These are phyloP conservation scores for Plasmodium gonderi DNA, from an alignment of 169 alveolate genomes.

Conservation along the genomic window DNA sequence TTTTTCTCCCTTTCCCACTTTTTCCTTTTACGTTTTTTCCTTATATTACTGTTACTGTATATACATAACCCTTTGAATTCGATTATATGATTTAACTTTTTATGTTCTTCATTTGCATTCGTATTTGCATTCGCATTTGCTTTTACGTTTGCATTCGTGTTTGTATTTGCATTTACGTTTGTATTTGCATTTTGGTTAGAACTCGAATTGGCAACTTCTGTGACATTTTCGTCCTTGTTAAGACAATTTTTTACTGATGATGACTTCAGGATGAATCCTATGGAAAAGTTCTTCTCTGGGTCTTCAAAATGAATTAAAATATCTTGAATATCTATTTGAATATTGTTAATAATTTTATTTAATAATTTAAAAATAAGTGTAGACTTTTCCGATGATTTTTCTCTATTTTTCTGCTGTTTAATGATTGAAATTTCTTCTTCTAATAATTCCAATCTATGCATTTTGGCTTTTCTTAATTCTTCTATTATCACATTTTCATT, in stretches of 20 bases:
- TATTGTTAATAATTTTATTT: constrained; percentile 85
- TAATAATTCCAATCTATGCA: constrained; percentile 75
- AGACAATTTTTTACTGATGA: constrained; percentile 77
- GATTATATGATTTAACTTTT: constrained; percentile 66
- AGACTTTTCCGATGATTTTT: constrained; percentile 75
- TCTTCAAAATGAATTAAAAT: constrained; percentile 87
- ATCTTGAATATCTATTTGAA: constrained; percentile 86
- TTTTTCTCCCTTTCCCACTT: constrained; percentile 4
- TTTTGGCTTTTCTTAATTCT: constrained; percentile 80
- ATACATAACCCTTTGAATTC: constrained; percentile 74
- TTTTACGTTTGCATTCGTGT: constrained; percentile 14
- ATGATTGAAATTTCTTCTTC: constrained; percentile 78
- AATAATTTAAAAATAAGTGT: constrained; percentile 85
- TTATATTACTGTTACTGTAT: constrained; percentile 56
- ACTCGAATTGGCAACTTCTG: constrained; percentile 2
- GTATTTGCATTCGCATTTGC: background rate
- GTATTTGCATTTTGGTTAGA: too few species aligned
- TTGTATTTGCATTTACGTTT: background rate
- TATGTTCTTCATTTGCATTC: constrained; percentile 30
- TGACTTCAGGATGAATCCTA: constrained; percentile 82
- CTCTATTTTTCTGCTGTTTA: constrained; percentile 71
- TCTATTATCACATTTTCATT: constrained; percentile 82
- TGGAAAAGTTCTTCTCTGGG: constrained; percentile 76
- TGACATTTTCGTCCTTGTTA: constrained; percentile 13
- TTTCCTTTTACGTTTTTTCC: constrained; percentile 18